phyloP scores from a whole-genome alignment of 306 rosid species.

The Boehmeria nivea region DNA sequence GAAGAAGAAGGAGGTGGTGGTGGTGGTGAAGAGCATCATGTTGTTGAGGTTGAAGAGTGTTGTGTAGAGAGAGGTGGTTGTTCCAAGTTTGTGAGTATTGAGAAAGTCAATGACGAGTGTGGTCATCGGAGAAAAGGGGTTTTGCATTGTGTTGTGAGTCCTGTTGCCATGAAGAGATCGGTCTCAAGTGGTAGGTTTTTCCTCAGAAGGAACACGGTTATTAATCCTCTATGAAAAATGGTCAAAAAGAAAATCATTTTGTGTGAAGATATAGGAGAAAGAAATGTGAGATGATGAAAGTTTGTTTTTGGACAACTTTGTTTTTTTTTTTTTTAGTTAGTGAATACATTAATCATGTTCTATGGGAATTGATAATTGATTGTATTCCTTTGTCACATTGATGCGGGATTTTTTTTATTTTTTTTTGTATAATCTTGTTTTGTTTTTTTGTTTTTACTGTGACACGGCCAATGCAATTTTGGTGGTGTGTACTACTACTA shows the following conservation, averaged over 20 bases:
- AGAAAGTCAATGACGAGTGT: slow-evolving; percentile 46
- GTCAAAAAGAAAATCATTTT: too few species aligned
- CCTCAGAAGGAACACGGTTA: slow-evolving; percentile 32
- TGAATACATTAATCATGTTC: too few species aligned
- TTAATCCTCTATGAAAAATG: slow-evolving; percentile 42
- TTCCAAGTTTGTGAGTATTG: slow-evolving; percentile 44
- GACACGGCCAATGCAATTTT: too few species aligned
- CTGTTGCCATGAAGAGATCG: slow-evolving; percentile 82
- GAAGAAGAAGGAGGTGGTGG: slow-evolving; percentile 16
- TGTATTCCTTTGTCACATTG: slow-evolving; percentile 1
- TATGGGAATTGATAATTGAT: background rate
- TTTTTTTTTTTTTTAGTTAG: too few species aligned
- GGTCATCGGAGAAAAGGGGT: slow-evolving; percentile 40
- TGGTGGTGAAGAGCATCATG: too few species aligned
- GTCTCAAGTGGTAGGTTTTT: slow-evolving; percentile 79
- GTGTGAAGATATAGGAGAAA: too few species aligned
- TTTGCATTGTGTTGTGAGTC: slow-evolving; percentile 54
- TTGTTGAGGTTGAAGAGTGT: slow-evolving; percentile 31
- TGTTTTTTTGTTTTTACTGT: too few species aligned
- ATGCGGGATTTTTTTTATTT: background rate
- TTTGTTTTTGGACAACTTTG: too few species aligned
- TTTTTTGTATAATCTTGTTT: background rate
- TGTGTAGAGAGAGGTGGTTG: slow-evolving; percentile 35
- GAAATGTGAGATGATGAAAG: too few species aligned
- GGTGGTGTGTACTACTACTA: too few species aligned